phyloP scores from a whole-genome alignment of 2,329 filamentous ascomycete species.

The Periconia sp. region DNA sequence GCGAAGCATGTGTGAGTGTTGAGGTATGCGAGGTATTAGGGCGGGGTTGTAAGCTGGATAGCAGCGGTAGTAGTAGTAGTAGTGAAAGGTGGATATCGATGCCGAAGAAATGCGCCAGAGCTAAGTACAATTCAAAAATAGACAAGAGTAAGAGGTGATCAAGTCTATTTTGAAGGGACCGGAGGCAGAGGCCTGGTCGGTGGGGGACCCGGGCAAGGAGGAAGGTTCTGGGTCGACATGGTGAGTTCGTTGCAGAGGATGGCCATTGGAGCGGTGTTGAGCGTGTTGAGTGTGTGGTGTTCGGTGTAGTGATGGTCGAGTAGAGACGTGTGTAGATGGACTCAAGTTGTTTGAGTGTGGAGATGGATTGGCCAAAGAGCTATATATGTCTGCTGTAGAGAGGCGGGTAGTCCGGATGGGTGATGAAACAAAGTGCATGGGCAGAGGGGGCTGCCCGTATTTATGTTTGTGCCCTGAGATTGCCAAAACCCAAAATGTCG shows the following conservation, averaged over 20 bases:
- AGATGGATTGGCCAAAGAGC: conserved; percentile 17
- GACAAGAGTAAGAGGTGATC: conserved; percentile 17
- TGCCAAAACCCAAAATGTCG: conserved; percentile 45
- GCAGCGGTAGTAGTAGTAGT: conserved; percentile 15
- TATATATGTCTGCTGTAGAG: conserved; percentile 7
- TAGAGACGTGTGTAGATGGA: conserved; percentile 7
- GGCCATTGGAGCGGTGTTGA: conserved; percentile 33
- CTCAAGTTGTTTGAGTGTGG: conserved; percentile 6
- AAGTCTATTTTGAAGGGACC: conserved; percentile 50
- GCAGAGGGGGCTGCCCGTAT: conserved; percentile 40
- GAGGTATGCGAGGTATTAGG: conserved; percentile 25
- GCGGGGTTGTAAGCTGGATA: conserved; percentile 17
- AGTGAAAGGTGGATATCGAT: conserved; percentile 25
- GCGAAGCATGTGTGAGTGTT: conserved; percentile 20
- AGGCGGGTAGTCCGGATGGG: conserved; percentile 23
- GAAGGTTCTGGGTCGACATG: conserved; percentile 50
- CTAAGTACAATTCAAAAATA: conserved; percentile 25
- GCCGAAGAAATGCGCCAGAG: conserved; percentile 29
- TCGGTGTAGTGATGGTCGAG: conserved; percentile 14
- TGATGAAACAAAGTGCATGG: conserved; percentile 42
- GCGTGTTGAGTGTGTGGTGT: conserved; percentile 12
- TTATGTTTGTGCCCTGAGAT: conserved; percentile 47
- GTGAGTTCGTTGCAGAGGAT: conserved; percentile 45
- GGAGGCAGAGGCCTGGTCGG: conserved; percentile 56
- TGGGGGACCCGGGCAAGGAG: conserved; percentile 56